These are phyloP conservation scores for Schwanniomyces occidentalis DNA, from an alignment of 805 yeast species.

Conservation along the genomic window DNA sequence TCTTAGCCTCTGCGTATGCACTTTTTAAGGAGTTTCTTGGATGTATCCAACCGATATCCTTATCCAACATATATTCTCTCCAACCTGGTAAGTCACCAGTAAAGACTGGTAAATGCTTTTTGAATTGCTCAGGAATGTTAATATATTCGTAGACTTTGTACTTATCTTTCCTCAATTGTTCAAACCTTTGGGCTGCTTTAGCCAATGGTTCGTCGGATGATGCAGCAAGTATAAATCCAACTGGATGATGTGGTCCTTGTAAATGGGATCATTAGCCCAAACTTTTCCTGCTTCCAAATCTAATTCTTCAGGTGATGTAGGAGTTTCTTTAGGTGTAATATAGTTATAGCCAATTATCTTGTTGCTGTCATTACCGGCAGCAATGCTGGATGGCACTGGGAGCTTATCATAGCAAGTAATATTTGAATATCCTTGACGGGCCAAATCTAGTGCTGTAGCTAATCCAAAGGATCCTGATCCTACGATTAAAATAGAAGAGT, in stretches of 20 bases:
- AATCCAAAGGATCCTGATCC: slow-evolving; percentile 9
- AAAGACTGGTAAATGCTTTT: slow-evolving; percentile 10
- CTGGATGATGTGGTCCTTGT: slow-evolving; percentile 9
- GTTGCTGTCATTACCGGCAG: slow-evolving; percentile 10
- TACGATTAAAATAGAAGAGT: slow-evolving; percentile 7
- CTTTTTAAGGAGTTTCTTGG: slow-evolving; percentile 6
- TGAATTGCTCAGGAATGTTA: slow-evolving; percentile 8
- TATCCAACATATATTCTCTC: slow-evolving; percentile 6
- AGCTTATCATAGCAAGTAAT: slow-evolving; percentile 6
- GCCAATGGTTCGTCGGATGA: slow-evolving; percentile 2
- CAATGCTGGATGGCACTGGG: slow-evolving; percentile 3
- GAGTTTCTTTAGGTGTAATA: slow-evolving; percentile 2
- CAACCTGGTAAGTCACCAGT: slow-evolving; percentile 9
- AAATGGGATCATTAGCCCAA: slow-evolving; percentile 10
- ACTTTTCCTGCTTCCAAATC: slow-evolving; percentile 9
- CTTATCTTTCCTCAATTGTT: slow-evolving; percentile 1
- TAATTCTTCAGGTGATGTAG: slow-evolving; percentile 4
- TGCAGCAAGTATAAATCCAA: slow-evolving; percentile 2
- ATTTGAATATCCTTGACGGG: slow-evolving; percentile 4
- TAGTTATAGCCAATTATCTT: slow-evolving; percentile 6
- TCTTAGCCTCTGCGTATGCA: slow-evolving; percentile 22
- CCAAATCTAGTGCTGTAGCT: slow-evolving; percentile 6
- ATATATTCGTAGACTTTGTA: slow-evolving; percentile 8
- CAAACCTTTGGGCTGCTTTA: background rate
- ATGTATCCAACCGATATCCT: slow-evolving; percentile 8